Base-by-base conservation (phyloP, 331 rosid genomes). In the Acacia pycnantha region DNA sequence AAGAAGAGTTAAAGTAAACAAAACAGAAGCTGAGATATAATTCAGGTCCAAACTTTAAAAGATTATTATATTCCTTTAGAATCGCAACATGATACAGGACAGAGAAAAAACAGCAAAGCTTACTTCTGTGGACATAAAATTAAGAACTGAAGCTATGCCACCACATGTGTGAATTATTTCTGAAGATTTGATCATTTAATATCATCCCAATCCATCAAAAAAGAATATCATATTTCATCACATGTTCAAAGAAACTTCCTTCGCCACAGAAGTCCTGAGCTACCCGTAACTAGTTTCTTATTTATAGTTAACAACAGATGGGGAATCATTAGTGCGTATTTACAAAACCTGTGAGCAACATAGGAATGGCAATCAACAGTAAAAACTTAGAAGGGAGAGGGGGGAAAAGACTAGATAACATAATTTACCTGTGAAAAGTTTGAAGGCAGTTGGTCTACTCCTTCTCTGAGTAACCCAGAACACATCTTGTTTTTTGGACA, bases 391-490 rank as follows among this genome's bases (percentile, higher is more conserved):
- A 59, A 22, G 11, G 0, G 8, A 46, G n/a, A 6, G 8, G 8
- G 15, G 15, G 6, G 1, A 12, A 67, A 67, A 12, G 21, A 68
- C 41, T 16, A 37, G 77, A 58, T 37, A 54, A 53, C 16, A 37
- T 51, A 40, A 22, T 11, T 69, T 64, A 88, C 94, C 97, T 86
- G 94, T 92, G 72, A 90, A 92, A 50, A 92, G 90, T 82, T 92
- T 92, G 85, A 92, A 92, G 71, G 91, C 91, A 22, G 97, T 92
- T 40, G 97, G 97, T 87, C 88, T 86, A 82, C 97, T 92, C 82
- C 97, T 85, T 50, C 89, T 58, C 88, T 90, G 94, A 27, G 97
- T 90, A 62, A 88, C 88, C 93, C 93, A 89, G 83, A 91, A 91
- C 54, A 93, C 89, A 82, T 93, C 97, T 48, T 87, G 77, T 59